phyloP scores from a whole-genome alignment of 768 basidiomycete genomes.

The Mycena galericulata region DNA sequence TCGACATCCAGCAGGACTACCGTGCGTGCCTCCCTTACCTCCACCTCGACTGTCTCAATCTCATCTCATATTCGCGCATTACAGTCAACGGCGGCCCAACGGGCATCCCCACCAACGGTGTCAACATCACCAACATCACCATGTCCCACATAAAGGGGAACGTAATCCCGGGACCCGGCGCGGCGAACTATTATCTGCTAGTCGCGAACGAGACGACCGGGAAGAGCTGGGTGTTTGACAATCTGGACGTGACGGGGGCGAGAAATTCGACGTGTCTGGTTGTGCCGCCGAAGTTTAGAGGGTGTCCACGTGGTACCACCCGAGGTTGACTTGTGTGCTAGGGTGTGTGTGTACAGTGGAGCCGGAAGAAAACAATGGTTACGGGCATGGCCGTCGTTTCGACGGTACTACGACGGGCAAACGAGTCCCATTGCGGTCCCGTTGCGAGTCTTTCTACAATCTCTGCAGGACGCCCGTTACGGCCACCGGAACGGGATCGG shows the following conservation, averaged over 20 bases:
- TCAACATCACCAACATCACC: background rate
- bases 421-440: no score
- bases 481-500: no score
- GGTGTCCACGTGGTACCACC: background rate
- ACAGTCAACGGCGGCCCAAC: background rate
- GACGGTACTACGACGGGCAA: no score
- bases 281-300: background rate
- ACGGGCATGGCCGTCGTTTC: no score
- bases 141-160: background rate
- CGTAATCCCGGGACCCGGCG: background rate
- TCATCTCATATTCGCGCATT: background rate
- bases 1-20: constrained; percentile 1
- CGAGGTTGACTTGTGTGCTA: background rate
- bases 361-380: no score
- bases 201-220: background rate
- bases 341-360: no score
- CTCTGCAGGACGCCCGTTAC: no score
- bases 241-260: background rate
- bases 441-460: no score
- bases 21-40: background rate
- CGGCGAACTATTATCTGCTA: background rate
- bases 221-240: background rate
- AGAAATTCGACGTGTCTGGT: background rate
- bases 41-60: background rate
- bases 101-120: background rate